Base-by-base conservation (phyloP, 176 grass and related monocot species). In the Lolium rigidum region DNA sequence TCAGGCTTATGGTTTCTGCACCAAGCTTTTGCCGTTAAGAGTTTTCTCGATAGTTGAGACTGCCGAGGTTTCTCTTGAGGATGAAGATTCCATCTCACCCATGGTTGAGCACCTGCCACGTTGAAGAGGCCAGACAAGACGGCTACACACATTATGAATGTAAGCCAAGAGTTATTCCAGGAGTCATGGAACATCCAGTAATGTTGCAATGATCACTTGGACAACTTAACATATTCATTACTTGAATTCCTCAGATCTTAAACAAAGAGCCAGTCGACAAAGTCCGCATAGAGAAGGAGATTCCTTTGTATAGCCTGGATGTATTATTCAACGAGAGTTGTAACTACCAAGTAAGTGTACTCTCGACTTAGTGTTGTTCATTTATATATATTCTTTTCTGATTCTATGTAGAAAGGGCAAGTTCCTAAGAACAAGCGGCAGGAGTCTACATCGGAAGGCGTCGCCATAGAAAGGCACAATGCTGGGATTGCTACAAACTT, bases 81-180 rank as follows among this genome's bases (percentile, higher is more conserved):
- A 28, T 28, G 26, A 28, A 28, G 26, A 28, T 28, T 28, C 26
- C 26, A 28, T 1, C 26, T 28, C 26, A 1, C 26, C 26, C 26
- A 28, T 28, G 26, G 26, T 28, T 28, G 26, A 28, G 26, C 26
- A 28, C 26, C 26, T 2, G 26, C 26, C 26, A 9, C 73, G 77
- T 98, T 98, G 57, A 98, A 95, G 88, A 93, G 93, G 39, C 93
- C 89, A 20, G 93, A 98, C 88, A 95, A 98, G 81, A 98, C 89
- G 17, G 95, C 93, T 3, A 98, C 90, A 41, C 91, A 98, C 48
- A 93, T 28, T 28, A 28, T 97, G 95, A 95, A 92, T 44, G 95
- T 95, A 84, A 90, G 52, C 70, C 7, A n/a, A 41, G 52, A 47
- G 17, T 22, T 61, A 44, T 43, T 60, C 21, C n/a, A n/a, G n/a